These are phyloP conservation scores for Dioszegia crocea DNA, from an alignment of 768 basidiomycete genomes.

Conservation along the genomic window DNA sequence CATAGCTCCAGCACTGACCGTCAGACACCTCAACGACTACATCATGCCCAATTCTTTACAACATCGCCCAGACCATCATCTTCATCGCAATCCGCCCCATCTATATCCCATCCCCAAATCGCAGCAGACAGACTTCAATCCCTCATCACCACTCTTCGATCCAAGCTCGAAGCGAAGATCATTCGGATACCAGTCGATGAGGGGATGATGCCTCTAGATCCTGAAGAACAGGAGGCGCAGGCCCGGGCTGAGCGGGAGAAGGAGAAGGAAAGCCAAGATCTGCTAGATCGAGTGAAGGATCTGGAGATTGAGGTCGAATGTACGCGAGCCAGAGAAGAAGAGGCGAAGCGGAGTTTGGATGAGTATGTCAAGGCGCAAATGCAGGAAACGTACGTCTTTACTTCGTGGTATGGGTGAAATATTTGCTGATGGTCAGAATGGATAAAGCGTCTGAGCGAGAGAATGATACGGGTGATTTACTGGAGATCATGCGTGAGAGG, in stretches of 20 bases:
- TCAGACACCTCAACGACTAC: slow-evolving; percentile 38
- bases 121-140: slow-evolving; percentile 37
- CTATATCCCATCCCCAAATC: slow-evolving; percentile 42
- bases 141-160: slow-evolving; percentile 31
- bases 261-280: slow-evolving; percentile 27
- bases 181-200: slow-evolving; percentile 11
- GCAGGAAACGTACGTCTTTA: slow-evolving; percentile 12
- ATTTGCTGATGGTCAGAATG: slow-evolving; percentile 5
- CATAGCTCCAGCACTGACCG: not conserved
- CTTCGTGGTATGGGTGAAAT: not conserved
- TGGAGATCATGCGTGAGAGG: slow-evolving; percentile 11
- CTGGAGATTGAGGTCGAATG: slow-evolving; percentile 40
- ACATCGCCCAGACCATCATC: not conserved
- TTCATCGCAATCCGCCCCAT: slow-evolving; percentile 28
- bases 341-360: slow-evolving; percentile 30
- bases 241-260: slow-evolving; percentile 31
- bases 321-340: slow-evolving; percentile 34
- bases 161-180: slow-evolving; percentile 14
- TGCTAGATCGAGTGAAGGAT: slow-evolving; percentile 44
- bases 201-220: not conserved
- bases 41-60: slow-evolving; percentile 43
- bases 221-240: slow-evolving; percentile 32
- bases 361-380: slow-evolving; percentile 26
- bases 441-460: slow-evolving; percentile 8
- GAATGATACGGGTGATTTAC: slow-evolving; percentile 1